A percentile compares a stretch with the other conserved stretches of the same genome.
Evolutionary conservation across 495 filamentous ascomycete genomes (phyloP).

Genomic region (Clavariopsis aquatica): DNA sequence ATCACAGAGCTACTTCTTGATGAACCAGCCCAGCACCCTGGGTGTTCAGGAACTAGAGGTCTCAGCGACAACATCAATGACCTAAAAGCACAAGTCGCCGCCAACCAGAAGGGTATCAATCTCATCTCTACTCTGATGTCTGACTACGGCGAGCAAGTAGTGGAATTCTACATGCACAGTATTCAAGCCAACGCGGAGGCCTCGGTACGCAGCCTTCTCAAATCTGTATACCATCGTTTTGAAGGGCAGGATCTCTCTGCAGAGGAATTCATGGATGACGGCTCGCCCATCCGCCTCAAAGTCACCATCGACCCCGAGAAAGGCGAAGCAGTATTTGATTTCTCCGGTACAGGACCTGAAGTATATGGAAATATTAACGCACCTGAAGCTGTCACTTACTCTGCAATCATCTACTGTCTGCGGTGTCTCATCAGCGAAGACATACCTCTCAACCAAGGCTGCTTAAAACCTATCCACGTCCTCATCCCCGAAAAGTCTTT

Average conservation of each 20-base stretch:
- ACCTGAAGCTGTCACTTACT: conserved; percentile 89
- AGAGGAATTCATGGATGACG: conserved; percentile 91
- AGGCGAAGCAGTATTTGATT: conserved; percentile 90
- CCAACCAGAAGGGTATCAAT: conserved; percentile 93
- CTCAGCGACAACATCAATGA: conserved; percentile 94
- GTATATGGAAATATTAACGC: conserved; percentile 96
- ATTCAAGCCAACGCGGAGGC: conserved; percentile 92
- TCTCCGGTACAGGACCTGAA: conserved; percentile 85
- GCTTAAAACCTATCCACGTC: conserved; percentile 83
- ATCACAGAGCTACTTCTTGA: conserved; percentile 80
- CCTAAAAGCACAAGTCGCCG: conserved; percentile 92
- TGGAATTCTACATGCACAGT: conserved; percentile 92
- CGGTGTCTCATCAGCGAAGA: conserved; percentile 90
- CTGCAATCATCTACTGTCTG: conserved; percentile 94
- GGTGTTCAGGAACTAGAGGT: conserved; percentile 86
- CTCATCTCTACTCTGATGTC: conserved; percentile 81
- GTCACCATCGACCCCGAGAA: conserved; percentile 79
- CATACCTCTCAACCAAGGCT: conserved; percentile 96
- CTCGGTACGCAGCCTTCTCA: conserved; percentile 83
- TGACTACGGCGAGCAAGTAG: conserved; percentile 87
- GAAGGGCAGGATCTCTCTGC: conserved; percentile 72
- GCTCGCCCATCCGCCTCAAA: conserved; percentile 79
- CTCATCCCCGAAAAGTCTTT: conserved; percentile 80
- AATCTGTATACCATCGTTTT: conserved; percentile 73
- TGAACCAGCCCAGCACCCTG: conserved; percentile 81